Evolutionary conservation across 2,329 filamentous ascomycete species (phyloP), one percentile per base, ranked within the genome.

Genomic region (Furcasterigmium furcatum): DNA sequence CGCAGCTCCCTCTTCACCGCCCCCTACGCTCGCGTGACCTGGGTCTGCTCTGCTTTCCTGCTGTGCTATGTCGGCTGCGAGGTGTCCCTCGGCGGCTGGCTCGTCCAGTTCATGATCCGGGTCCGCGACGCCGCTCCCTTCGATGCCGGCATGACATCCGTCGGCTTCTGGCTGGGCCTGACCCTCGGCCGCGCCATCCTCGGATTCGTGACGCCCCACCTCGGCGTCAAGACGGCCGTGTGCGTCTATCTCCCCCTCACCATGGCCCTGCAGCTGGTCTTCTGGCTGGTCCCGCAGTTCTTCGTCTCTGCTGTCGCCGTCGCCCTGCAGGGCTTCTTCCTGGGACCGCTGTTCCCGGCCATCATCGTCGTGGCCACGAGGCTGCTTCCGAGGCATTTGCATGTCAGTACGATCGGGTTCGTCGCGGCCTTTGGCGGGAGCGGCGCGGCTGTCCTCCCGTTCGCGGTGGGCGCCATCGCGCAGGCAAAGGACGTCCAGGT

Each of bases 41-140:
- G 87, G 86, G 70, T 89, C n/a, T 73, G 82, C 36, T 77, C 88
- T 3, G 49, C 86, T 2, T 95, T 95, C 60, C 68, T 95, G 13
- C 75, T 95, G 5, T 80, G 82, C 9, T 95, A 95, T 57, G 84
- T 92, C 1, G 90, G 90, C 4, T 76, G 80, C 6, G 90, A 95
- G 65, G 85, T 90, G 48, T 82, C 80, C 1, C 70, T 91, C 3
- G 85, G 85, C 9, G 68, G 88, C 14, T 94, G 88, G 88, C 85
- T 95, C 51, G 84, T 89, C 41, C 85, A 84, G 1, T 95, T 95
- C 61, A 95, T 95, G 88, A 81, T 91, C n/a, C 72, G 79, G 18
- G 83, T 91, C 20, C 79, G 91, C 13, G 64, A 84, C 30, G 88
- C 84, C 4, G 76, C 72, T 20, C 70, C 81, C 0, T 92, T 94